Evolutionary conservation across 129 eudicot species (phyloP).

Genomic region (Centella asiatica): DNA sequence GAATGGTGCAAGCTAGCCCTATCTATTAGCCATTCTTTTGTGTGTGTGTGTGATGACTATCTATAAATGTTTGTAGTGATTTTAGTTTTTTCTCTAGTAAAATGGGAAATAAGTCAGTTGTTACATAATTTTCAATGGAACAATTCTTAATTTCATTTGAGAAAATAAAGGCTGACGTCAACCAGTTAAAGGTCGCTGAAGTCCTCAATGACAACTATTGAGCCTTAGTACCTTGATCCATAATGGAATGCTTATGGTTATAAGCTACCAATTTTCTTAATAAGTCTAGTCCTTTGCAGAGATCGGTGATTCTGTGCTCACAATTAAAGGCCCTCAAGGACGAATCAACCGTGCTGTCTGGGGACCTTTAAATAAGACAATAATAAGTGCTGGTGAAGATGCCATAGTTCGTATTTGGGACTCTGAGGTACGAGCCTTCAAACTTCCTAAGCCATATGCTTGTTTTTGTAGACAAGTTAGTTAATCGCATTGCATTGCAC

Average conservation of each 20-base stretch:
- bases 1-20: too few species aligned
- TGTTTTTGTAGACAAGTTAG: neutral
- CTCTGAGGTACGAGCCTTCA: slow-evolving; percentile 46
- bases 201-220: neutral
- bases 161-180: too few species aligned
- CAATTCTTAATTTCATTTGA: too few species aligned
- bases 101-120: too few species aligned
- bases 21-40: too few species aligned
- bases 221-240: neutral
- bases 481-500: neutral
- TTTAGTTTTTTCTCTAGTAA: too few species aligned
- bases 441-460: neutral
- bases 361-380: slow-evolving; percentile 83
- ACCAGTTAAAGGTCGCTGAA: too few species aligned
- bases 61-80: too few species aligned
- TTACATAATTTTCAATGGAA: too few species aligned
- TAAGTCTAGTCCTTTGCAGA: slow-evolving; percentile 30
- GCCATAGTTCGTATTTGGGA: slow-evolving; percentile 83
- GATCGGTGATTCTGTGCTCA: slow-evolving; percentile 55
- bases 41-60: too few species aligned
- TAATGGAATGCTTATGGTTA: neutral
- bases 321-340: slow-evolving; percentile 76
- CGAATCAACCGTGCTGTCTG: slow-evolving; percentile 89
- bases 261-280: neutral
- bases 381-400: slow-evolving; percentile 91